Evolutionary conservation across 2,329 filamentous ascomycete genomes (phyloP).

Genomic region (Ophiosphaerella narmari): DNA sequence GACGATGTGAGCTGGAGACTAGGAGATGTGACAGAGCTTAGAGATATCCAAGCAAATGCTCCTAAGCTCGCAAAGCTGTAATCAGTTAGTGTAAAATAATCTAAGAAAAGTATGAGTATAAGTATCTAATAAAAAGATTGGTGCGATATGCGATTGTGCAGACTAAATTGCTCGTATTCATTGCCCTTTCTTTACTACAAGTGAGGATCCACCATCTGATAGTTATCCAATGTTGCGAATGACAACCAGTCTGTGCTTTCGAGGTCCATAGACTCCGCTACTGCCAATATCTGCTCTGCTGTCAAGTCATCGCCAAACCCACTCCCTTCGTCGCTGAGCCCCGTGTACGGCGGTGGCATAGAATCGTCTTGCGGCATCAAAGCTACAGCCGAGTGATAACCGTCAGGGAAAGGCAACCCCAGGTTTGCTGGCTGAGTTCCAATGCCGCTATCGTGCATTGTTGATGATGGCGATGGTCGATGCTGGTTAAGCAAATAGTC

Average conservation of each 20-base stretch:
- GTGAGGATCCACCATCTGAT: constrained; percentile 21
- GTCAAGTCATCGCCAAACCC: constrained; percentile 48
- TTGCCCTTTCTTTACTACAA: neutral
- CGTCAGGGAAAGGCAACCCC: constrained; percentile 10
- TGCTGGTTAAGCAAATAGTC: constrained; percentile 27
- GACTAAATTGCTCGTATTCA: neutral
- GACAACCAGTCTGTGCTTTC: constrained; percentile 54
- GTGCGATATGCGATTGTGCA: neutral
- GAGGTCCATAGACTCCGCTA: constrained; percentile 55
- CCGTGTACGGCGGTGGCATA: constrained; percentile 18
- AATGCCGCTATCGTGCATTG: constrained; percentile 2
- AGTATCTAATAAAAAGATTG: neutral
- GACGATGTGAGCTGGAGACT: constrained; percentile 56
- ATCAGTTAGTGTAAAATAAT: neutral
- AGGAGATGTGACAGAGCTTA: constrained; percentile 38
- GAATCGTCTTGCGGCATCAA: constrained; percentile 13
- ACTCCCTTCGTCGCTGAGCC: constrained; percentile 28
- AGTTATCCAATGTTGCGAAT: constrained; percentile 52
- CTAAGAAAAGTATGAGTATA: neutral
- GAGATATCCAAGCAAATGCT: constrained; percentile 18
- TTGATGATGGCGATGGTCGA: constrained; percentile 6
- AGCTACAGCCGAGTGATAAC: constrained; percentile 8
- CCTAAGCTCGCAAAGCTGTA: constrained; percentile 23
- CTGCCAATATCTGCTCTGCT: constrained; percentile 53
- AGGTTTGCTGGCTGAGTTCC: constrained; percentile 1